phyloP scores from a whole-genome alignment of 2,329 filamentous ascomycete species.

The Dothistroma septosporum region DNA sequence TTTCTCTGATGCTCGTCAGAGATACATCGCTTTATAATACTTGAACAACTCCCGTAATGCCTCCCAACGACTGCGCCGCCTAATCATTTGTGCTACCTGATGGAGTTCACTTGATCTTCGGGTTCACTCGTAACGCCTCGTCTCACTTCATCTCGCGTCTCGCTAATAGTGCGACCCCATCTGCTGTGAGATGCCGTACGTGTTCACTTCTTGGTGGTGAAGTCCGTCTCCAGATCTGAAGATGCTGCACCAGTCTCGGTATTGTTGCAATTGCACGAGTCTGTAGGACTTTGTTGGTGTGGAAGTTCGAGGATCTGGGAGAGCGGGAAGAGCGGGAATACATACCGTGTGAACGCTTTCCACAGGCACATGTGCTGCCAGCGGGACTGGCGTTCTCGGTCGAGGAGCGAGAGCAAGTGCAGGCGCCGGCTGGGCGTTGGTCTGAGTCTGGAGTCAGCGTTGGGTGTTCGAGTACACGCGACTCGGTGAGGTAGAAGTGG shows the following conservation, averaged over 20 bases:
- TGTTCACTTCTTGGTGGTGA: constrained; percentile 5
- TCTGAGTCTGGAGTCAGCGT: constrained; percentile 36
- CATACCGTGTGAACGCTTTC: constrained; percentile 50
- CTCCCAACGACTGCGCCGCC: not conserved
- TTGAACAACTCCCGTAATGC: not conserved
- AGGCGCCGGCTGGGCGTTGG: constrained; percentile 71
- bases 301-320: not conserved
- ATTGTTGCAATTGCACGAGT: constrained; percentile 8
- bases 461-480: not conserved
- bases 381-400: constrained; percentile 62
- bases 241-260: constrained; percentile 1
- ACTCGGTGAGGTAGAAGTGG: not conserved
- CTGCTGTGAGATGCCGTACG: not conserved
- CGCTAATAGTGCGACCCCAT: not conserved
- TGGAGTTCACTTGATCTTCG: not conserved
- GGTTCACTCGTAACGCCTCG: not conserved
- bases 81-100: not conserved
- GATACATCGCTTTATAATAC: not conserved
- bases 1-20: not conserved
- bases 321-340: not conserved
- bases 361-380: constrained; percentile 70
- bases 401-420: constrained; percentile 71
- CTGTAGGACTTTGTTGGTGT: not conserved
- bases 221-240: constrained; percentile 10
- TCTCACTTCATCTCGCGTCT: not conserved